phyloP scores from a whole-genome alignment of 208 protist genomes.

The Phytomonas sp. region DNA sequence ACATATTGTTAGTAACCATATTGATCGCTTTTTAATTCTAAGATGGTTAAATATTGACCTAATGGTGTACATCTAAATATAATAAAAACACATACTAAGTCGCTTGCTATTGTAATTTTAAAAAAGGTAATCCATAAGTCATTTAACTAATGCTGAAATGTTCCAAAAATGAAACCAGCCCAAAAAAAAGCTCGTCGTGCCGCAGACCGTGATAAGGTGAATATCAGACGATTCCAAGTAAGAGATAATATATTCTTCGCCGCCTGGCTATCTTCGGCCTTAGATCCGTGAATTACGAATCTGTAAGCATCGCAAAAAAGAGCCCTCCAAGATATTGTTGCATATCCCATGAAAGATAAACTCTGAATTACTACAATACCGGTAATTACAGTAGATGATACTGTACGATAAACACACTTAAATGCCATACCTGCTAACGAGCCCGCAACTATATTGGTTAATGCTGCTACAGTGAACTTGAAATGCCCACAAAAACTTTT shows the following conservation, averaged over 20 bases:
- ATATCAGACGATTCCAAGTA: constrained; percentile 17
- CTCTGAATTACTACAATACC: constrained; percentile 31
- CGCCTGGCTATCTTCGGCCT: neutral
- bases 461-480: constrained; percentile 11
- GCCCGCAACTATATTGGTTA: constrained; percentile 22
- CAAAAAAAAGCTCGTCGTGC: constrained; percentile 40
- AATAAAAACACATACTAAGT: neutral
- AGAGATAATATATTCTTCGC: constrained; percentile 10
- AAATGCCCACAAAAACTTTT: neutral
- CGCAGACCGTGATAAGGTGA: constrained; percentile 24
- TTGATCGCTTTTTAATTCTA: neutral
- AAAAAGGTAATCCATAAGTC: neutral
- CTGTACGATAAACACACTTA: constrained; percentile 14
- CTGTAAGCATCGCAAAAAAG: constrained; percentile 26
- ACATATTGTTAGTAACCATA: neutral
- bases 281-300: constrained; percentile 19
- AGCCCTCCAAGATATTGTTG: constrained; percentile 37
- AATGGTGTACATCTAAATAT: neutral
- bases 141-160: constrained; percentile 14
- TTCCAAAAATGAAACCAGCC: constrained; percentile 24
- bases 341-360: constrained; percentile 51
- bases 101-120: neutral
- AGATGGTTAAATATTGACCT: neutral
- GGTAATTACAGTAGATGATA: constrained; percentile 18
- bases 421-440: constrained; percentile 19